Base-by-base conservation (phyloP, 805 yeast species). In the Debaryomyces tyrocola region DNA sequence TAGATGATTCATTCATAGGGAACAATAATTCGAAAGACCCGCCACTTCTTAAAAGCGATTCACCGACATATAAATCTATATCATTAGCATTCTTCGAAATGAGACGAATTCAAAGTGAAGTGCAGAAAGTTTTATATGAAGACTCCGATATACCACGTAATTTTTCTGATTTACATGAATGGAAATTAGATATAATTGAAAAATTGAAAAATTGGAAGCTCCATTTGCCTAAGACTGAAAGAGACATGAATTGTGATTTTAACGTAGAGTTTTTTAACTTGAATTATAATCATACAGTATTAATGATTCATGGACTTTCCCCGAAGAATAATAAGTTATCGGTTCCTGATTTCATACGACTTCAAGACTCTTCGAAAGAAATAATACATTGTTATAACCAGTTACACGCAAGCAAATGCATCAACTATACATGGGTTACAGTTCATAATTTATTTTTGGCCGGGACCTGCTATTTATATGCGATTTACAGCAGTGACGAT, bases 361-460 rank as follows among this genome's bases (percentile, higher is more conserved):
- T 89, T 10, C 75, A 79, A 9, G 82, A 79, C 20, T 79, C 91
- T 0, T 80, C 94, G 1, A 78, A 77, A 53, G 85, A 84, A 37
- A 77, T 89, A 31, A 84, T 90, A 44, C 67, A 73, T 29, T 77
- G 83, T 27, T 90, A 87, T 60, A 69, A 77, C 41, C 78, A 77
- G 43, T 66, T 90, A 33, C 79, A 77, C 53, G 63, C 70, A n/a
- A 74, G 74, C 24, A 79, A 78, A 55, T 72, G 79, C 40, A 76
- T 90, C 49, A 89, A 89, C 63, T 90, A 87, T 64, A 88, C 96
- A 0, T 90, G 97, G 97, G 91, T 90, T 1, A 94, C 95, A 0
- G 91, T 89, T 2, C 96, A 90, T 62, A 90, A 89, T 60, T 70
- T 89, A 44, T 89, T 89, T 60, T 85, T 87, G 86, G 91, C 96